Percentiles rank a stretch among this genome's conserved stretches.
phyloP scores from a whole-genome alignment of 305 asterid species.

The Fraxinus floribunda region DNA sequence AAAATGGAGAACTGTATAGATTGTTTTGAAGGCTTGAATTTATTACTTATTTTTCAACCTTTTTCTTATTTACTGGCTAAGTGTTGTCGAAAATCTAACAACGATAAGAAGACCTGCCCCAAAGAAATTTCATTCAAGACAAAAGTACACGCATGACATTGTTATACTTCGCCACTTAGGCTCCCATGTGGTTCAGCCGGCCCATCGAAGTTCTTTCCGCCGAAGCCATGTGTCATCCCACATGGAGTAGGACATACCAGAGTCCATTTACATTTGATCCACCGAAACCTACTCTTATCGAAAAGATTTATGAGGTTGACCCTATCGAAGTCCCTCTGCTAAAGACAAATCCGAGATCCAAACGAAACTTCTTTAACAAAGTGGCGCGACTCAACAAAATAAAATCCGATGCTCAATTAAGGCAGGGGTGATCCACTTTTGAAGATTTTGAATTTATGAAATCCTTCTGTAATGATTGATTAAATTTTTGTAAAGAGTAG shows the following conservation, averaged over 20 bases:
- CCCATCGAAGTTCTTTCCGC: not conserved
- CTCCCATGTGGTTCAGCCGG: not conserved
- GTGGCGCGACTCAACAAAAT: not conserved
- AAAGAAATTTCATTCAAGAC: no score
- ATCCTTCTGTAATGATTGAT: no score
- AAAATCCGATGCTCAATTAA: not conserved
- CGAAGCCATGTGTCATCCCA: not conserved
- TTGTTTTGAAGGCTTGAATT: not conserved
- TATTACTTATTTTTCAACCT: not conserved
- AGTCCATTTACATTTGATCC: not conserved
- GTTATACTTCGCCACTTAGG: not conserved
- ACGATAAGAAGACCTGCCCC: no score
- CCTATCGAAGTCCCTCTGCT: not conserved
- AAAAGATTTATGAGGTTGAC: not conserved
- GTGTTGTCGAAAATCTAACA: no score
- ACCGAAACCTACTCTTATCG: not conserved
- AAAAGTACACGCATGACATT: no score
- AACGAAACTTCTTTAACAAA: not conserved
- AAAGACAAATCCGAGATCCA: not conserved
- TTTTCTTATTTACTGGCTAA: not conserved
- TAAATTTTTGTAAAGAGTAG: not conserved
- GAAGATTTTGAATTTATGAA: not conserved
- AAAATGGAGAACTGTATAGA: not conserved
- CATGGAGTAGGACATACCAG: not conserved
- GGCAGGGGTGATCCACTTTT: not conserved